Percentiles rank a stretch among this genome's conserved stretches.
Conservation (phyloP, 2,329 filamentous ascomycete species). For the Pseudopithomyces maydicus region DNA sequence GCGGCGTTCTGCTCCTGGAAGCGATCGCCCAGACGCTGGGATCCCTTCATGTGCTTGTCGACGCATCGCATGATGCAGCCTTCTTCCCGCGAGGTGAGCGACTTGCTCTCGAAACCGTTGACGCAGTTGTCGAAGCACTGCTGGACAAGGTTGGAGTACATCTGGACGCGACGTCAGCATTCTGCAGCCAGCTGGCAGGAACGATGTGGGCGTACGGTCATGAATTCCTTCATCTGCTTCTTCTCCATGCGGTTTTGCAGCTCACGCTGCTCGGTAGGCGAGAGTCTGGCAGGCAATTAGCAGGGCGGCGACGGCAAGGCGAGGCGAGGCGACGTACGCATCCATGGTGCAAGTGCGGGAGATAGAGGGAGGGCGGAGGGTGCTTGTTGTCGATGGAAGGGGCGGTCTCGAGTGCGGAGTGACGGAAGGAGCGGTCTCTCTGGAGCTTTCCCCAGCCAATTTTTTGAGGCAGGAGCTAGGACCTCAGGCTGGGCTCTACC, state of each 20-base stretch:
- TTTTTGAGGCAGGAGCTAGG: slow-evolving; percentile 27
- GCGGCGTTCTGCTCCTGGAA: slow-evolving; percentile 78
- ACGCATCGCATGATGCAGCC: slow-evolving; percentile 94
- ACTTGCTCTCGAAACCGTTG: slow-evolving; percentile 98
- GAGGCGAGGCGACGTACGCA: slow-evolving; percentile 31
- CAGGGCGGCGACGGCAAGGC: slow-evolving; percentile 1
- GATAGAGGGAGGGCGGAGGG: not conserved
- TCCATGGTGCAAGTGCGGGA: slow-evolving; percentile 32
- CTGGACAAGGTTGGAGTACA: slow-evolving; percentile 77
- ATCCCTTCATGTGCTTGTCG: slow-evolving; percentile 92
- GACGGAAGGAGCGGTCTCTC: slow-evolving; percentile 7
- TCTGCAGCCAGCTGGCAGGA: slow-evolving; percentile 2
- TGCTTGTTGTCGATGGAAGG: slow-evolving; percentile 13
- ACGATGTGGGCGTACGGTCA: slow-evolving; percentile 72
- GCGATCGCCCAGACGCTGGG: slow-evolving; percentile 86
- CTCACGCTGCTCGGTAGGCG: slow-evolving; percentile 82
- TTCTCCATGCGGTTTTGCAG: slow-evolving; percentile 94
- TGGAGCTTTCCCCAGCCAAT: slow-evolving; percentile 26
- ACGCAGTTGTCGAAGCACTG: slow-evolving; percentile 97
- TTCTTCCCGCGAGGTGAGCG: slow-evolving; percentile 83
- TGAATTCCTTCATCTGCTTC: slow-evolving; percentile 99
- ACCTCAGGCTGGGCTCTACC: slow-evolving; percentile 3
- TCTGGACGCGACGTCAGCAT: slow-evolving; percentile 49
- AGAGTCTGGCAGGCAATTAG: slow-evolving; percentile 61
- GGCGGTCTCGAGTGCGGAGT: slow-evolving; percentile 15